Evolutionary conservation across 2,329 filamentous ascomycete species (phyloP).

Genomic region (Epichloe amarillans): DNA sequence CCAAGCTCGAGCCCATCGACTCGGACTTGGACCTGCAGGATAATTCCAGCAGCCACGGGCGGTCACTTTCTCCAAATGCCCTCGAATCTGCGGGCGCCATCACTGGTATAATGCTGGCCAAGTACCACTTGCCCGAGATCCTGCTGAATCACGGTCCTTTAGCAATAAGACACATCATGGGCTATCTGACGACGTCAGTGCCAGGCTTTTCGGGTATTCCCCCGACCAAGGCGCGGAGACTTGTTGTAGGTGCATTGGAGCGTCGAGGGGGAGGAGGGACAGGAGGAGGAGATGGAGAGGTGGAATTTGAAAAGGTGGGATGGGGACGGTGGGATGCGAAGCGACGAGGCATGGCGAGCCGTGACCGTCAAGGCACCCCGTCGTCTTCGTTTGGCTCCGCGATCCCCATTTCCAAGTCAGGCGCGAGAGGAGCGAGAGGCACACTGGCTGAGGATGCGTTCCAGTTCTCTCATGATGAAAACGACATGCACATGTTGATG

Average conservation of each 20-base stretch:
- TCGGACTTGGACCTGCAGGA: conserved; percentile 82
- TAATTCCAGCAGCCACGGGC: conserved; percentile 17
- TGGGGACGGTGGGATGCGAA: conserved; percentile 94
- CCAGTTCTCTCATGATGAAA: conserved; percentile 62
- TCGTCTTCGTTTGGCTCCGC: conserved; percentile 31
- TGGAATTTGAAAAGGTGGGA: conserved; percentile 87
- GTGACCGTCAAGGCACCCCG: conserved; percentile 29
- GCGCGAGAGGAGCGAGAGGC: conserved; percentile 32
- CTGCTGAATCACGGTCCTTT: conserved; percentile 79
- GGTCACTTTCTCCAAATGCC: conserved; percentile 32
- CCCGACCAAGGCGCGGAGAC: conserved; percentile 79
- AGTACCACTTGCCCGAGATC: conserved; percentile 81
- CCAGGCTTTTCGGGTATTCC: conserved; percentile 85
- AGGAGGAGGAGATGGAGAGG: conserved; percentile 52
- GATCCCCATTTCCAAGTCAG: conserved; percentile 42
- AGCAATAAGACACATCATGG: conserved; percentile 91
- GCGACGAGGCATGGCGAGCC: conserved; percentile 48
- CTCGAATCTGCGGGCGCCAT: conserved; percentile 70
- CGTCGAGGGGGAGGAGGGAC: conserved; percentile 55
- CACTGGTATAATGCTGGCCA: conserved; percentile 72
- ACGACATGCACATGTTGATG: conserved; percentile 53
- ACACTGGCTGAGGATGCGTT: conserved; percentile 58
- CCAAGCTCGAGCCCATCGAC: conserved; percentile 53
- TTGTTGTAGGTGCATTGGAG: conserved; percentile 88
- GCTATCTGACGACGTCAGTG: conserved; percentile 82